A percentile compares a stretch with the other conserved stretches of the same genome.
Evolutionary conservation across 176 grass and related monocot genomes (phyloP).

Genomic region (Triticum monococcum): DNA sequence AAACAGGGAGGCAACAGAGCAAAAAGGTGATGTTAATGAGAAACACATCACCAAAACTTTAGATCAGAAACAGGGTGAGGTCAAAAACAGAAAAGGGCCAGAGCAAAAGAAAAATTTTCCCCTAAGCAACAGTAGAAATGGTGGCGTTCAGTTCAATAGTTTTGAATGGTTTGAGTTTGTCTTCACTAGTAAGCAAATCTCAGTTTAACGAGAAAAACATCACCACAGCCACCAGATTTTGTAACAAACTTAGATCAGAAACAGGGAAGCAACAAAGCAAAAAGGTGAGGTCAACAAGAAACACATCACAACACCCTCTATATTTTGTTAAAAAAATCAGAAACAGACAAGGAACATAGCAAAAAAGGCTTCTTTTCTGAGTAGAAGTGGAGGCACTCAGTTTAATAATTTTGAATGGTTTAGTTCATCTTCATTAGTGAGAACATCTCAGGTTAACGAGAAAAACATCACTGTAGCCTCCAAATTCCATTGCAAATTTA

Average conservation of each 20-base stretch:
- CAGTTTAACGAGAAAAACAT: constrained; percentile 42
- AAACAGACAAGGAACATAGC: neutral
- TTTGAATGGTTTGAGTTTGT: constrained; percentile 14
- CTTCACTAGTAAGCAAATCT: constrained; percentile 28
- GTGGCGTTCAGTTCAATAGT: constrained; percentile 13
- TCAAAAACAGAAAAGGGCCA: neutral
- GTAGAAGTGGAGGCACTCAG: constrained; percentile 1
- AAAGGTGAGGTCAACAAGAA: constrained; percentile 26
- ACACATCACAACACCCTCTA: constrained; percentile 26
- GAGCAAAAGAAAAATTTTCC: neutral
- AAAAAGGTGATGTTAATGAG: constrained; percentile 18
- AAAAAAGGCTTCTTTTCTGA: neutral
- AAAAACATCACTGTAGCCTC: constrained; percentile 29
- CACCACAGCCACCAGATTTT: neutral
- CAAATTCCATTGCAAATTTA: neutral
- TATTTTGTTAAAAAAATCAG: neutral
- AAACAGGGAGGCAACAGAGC: neutral
- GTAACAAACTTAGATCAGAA: neutral
- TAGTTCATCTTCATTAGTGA: constrained; percentile 29
- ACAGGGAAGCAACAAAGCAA: neutral
- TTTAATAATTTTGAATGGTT: constrained; percentile 42
- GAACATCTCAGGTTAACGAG: constrained; percentile 36
- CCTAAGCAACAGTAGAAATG: neutral
- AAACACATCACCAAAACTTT: constrained; percentile 28
- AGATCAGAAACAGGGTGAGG: too few relatives aligned